Evolutionary conservation across 129 eudicot species (phyloP).

Genomic region (Rutidosis leptorrhynchoides): DNA sequence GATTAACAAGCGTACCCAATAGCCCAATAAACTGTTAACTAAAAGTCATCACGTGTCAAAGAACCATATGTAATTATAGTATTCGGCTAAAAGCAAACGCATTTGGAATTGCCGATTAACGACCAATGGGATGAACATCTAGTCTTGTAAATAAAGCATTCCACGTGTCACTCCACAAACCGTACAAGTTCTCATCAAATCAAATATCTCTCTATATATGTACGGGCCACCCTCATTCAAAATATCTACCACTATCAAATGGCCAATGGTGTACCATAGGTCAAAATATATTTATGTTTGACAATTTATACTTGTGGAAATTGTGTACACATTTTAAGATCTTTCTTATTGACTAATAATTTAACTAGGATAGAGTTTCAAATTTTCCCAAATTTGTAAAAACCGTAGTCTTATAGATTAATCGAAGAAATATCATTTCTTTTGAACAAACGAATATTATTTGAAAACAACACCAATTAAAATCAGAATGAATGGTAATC

Average conservation of each 20-base stretch:
- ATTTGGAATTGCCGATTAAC: not conserved
- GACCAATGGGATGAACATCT: not conserved
- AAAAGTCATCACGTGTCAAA: slow-evolving; percentile 9
- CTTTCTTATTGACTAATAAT: not conserved
- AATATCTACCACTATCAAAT: slow-evolving; percentile 13
- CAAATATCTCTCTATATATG: too few relatives aligned
- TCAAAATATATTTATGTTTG: too few relatives aligned
- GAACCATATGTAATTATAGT: not conserved
- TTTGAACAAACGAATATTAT: too few relatives aligned
- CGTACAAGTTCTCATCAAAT: not conserved
- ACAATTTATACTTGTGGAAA: too few relatives aligned
- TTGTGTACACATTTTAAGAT: not conserved
- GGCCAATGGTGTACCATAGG: not conserved
- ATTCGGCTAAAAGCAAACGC: not conserved
- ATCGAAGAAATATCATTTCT: too few relatives aligned
- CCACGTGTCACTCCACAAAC: slow-evolving; percentile 1
- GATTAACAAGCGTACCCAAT: not conserved
- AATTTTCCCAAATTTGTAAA: too few relatives aligned
- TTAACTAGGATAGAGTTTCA: too few relatives aligned
- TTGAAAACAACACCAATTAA: too few relatives aligned
- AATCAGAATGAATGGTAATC: too few relatives aligned
- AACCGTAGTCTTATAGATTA: too few relatives aligned
- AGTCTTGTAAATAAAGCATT: not conserved
- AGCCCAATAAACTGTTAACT: too few relatives aligned
- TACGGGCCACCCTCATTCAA: not conserved